Evolutionary conservation across 2,329 filamentous ascomycete species (phyloP).

Genomic region (Pseudogymnoascus sp.): DNA sequence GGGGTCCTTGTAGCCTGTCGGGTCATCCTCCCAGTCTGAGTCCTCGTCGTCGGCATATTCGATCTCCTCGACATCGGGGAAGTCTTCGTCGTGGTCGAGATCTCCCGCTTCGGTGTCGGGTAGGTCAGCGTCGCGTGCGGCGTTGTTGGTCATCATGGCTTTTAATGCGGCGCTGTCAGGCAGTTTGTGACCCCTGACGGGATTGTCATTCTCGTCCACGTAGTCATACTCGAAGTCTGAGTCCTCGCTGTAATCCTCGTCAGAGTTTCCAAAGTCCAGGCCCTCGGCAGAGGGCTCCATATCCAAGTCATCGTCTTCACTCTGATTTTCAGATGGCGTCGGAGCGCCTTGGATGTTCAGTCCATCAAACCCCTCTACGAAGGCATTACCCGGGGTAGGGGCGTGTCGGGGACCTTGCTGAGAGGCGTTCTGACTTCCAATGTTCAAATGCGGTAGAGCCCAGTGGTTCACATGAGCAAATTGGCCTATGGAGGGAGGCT

Average conservation of each 20-base stretch:
- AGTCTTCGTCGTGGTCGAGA: not conserved
- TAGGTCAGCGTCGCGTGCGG: not conserved
- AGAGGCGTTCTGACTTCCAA: not conserved
- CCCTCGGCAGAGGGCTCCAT: not conserved
- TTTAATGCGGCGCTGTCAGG: not conserved
- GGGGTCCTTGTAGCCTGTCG: not conserved
- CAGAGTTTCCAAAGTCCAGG: not conserved
- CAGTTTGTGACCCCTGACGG: not conserved
- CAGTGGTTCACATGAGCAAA: constrained; percentile 1
- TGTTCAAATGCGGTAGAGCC: not conserved
- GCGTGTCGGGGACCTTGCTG: not conserved
- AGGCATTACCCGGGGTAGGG: not conserved
- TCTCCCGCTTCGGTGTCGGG: not conserved
- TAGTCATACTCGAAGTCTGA: not conserved
- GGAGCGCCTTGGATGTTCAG: not conserved
- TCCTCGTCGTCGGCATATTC: not conserved
- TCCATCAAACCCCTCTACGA: not conserved
- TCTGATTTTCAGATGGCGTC: not conserved
- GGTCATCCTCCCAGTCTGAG: not conserved
- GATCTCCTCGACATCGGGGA: not conserved
- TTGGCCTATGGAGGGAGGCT: not conserved
- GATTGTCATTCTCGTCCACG: not conserved
- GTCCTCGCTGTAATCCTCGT: constrained; percentile 5
- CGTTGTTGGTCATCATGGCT: not conserved
- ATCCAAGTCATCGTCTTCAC: not conserved